These are phyloP conservation scores for Pugionium dolabratum DNA, from an alignment of 345 rosid species.

Conservation along the genomic window DNA sequence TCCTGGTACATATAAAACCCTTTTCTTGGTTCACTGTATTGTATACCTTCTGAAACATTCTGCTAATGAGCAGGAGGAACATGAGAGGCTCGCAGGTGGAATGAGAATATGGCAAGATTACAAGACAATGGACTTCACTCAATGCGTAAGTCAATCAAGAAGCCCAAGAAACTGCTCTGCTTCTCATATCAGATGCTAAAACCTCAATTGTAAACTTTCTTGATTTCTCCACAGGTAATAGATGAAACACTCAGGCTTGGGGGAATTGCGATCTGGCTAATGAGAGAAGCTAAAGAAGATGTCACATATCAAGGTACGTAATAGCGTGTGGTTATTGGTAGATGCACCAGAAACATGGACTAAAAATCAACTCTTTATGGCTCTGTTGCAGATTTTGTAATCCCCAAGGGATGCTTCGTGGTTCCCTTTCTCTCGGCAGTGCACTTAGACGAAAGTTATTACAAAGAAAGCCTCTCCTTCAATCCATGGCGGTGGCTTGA, in stretches of 20 bases:
- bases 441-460: slow-evolving; percentile 67
- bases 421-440: slow-evolving; percentile 88
- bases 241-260: slow-evolving; percentile 87
- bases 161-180: slow-evolving; percentile 2
- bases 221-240: slow-evolving; percentile 52
- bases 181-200: slow-evolving; percentile 4
- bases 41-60: slow-evolving; percentile 1
- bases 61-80: slow-evolving; percentile 64
- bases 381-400: slow-evolving; percentile 56
- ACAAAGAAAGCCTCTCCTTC: slow-evolving; percentile 57
- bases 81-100: slow-evolving; percentile 44
- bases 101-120: slow-evolving; percentile 76
- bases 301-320: slow-evolving; percentile 61
- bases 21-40: slow-evolving; percentile 5
- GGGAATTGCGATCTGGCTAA: slow-evolving; percentile 88
- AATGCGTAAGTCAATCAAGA: slow-evolving; percentile 57
- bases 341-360: slow-evolving; percentile 2
- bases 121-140: slow-evolving; percentile 82
- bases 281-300: slow-evolving; percentile 87
- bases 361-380: neutral
- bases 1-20: slow-evolving; percentile 46
- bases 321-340: neutral
- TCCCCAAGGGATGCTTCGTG: slow-evolving; percentile 83
- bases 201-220: neutral
- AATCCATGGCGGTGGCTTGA: slow-evolving; percentile 94